phyloP scores from a whole-genome alignment of 2,329 filamentous ascomycete species.

The Apiospora hydei region DNA sequence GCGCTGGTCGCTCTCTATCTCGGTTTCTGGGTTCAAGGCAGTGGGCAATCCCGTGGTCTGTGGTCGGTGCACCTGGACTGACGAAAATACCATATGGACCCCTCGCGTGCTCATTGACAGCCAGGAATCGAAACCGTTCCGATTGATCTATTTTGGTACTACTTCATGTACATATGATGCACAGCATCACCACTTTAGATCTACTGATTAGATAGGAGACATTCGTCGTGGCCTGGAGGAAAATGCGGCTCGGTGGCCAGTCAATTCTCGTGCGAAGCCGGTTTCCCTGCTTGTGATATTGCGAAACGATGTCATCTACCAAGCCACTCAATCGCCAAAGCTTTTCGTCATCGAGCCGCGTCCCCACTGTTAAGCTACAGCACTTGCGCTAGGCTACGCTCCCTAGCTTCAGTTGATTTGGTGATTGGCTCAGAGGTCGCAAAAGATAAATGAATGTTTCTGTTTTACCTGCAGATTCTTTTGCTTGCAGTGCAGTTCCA shows the following conservation, averaged over 20 bases:
- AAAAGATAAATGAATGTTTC: background rate
- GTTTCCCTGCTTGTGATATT: conserved; percentile 6
- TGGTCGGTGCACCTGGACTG: background rate
- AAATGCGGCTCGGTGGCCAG: background rate
- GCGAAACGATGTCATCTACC: conserved; percentile 13
- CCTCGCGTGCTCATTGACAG: background rate
- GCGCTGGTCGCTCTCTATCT: background rate
- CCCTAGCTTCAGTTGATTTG: background rate
- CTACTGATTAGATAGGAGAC: background rate
- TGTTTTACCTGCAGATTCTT: background rate
- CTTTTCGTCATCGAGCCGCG: conserved; percentile 18
- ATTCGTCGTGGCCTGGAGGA: background rate
- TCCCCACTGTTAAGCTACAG: background rate
- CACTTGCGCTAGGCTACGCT: background rate
- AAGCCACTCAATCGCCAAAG: conserved; percentile 8
- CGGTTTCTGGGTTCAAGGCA: background rate
- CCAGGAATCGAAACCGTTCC: background rate
- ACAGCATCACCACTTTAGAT: background rate
- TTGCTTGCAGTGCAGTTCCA: background rate
- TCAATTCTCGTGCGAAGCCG: conserved; percentile 2
- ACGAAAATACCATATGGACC: background rate
- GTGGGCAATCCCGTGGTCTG: background rate
- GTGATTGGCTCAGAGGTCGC: background rate
- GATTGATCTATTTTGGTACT: background rate
- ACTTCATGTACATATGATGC: background rate